Evolutionary conservation across 495 filamentous ascomycete genomes (phyloP).

Genomic region (Daldinia concentrica): DNA sequence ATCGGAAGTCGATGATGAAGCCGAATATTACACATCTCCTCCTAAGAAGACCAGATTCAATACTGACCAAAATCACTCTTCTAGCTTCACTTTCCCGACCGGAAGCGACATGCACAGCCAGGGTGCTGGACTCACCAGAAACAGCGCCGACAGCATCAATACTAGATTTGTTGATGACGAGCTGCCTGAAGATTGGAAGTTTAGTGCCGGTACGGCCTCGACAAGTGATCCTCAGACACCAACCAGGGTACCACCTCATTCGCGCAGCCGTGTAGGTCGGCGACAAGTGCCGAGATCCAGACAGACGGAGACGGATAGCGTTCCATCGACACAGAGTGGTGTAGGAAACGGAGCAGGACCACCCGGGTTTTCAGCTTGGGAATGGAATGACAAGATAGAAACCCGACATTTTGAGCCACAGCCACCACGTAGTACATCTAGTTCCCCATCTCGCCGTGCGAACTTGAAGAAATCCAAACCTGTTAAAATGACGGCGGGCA

Average conservation of each 20-base stretch:
- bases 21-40: not conserved
- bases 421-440: slow-evolving; percentile 43
- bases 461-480: slow-evolving; percentile 53
- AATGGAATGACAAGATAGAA: slow-evolving; percentile 73
- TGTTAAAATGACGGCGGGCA: slow-evolving; percentile 54
- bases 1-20: not conserved
- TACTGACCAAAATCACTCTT: slow-evolving; percentile 47
- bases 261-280: slow-evolving; percentile 48
- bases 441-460: slow-evolving; percentile 52
- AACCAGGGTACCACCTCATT: slow-evolving; percentile 48
- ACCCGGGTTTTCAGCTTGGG: slow-evolving; percentile 67
- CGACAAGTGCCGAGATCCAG: slow-evolving; percentile 36
- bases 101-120: slow-evolving; percentile 44
- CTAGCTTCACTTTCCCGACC: slow-evolving; percentile 62
- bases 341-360: slow-evolving; percentile 27
- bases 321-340: slow-evolving; percentile 24
- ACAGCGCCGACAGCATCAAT: slow-evolving; percentile 79
- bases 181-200: slow-evolving; percentile 49
- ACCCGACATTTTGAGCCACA: slow-evolving; percentile 65
- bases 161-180: slow-evolving; percentile 64
- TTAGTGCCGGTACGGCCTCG: slow-evolving; percentile 54
- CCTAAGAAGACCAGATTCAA: slow-evolving; percentile 24
- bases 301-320: slow-evolving; percentile 5
- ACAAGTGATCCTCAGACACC: slow-evolving; percentile 44
- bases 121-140: slow-evolving; percentile 56